Conservation (phyloP, 2,329 filamentous ascomycete genomes). For the Cladosporium halotolerans region DNA sequence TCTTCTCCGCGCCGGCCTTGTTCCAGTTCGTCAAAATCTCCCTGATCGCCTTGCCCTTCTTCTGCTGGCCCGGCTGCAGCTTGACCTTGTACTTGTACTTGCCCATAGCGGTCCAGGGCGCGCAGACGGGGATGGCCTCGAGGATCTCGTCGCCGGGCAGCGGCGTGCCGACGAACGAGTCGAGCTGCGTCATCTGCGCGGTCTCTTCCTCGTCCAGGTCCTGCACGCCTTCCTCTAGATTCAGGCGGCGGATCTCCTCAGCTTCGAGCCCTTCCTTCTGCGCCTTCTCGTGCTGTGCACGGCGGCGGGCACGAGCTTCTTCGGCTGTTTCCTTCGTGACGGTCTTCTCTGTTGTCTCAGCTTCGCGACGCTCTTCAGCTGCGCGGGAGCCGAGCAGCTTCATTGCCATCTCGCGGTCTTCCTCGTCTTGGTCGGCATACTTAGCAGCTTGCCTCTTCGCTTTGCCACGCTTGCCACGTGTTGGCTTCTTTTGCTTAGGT, state of each 20-base stretch:
- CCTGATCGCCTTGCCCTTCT: slow-evolving; percentile 91
- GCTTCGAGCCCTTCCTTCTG: slow-evolving; percentile 70
- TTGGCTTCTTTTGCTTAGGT: slow-evolving; percentile 26
- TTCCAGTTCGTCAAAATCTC: slow-evolving; percentile 84
- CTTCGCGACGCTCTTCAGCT: slow-evolving; percentile 61
- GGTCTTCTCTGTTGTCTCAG: slow-evolving; percentile 51
- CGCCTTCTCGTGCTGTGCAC: slow-evolving; percentile 71
- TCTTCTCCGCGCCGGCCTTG: slow-evolving; percentile 50
- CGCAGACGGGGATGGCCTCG: slow-evolving; percentile 56
- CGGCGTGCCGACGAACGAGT: slow-evolving; percentile 70
- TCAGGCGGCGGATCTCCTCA: slow-evolving; percentile 59
- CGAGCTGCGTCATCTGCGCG: slow-evolving; percentile 51
- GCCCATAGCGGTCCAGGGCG: slow-evolving; percentile 57
- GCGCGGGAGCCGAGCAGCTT: slow-evolving; percentile 73
- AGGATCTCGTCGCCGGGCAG: slow-evolving; percentile 77
- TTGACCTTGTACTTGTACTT: slow-evolving; percentile 92
- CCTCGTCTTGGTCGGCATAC: slow-evolving; percentile 91
- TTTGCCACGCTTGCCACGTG: slow-evolving; percentile 72
- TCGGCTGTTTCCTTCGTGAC: slow-evolving; percentile 60
- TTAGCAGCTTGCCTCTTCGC: slow-evolving; percentile 82
- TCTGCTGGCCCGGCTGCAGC: slow-evolving; percentile 79
- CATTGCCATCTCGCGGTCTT: slow-evolving; percentile 79
- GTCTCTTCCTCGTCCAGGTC: slow-evolving; percentile 28
- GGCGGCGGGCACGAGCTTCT: slow-evolving; percentile 66
- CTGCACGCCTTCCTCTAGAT: slow-evolving; percentile 51